phyloP scores from a whole-genome alignment of 352 stramenopile genomes.

The Phytophthora europaea region DNA sequence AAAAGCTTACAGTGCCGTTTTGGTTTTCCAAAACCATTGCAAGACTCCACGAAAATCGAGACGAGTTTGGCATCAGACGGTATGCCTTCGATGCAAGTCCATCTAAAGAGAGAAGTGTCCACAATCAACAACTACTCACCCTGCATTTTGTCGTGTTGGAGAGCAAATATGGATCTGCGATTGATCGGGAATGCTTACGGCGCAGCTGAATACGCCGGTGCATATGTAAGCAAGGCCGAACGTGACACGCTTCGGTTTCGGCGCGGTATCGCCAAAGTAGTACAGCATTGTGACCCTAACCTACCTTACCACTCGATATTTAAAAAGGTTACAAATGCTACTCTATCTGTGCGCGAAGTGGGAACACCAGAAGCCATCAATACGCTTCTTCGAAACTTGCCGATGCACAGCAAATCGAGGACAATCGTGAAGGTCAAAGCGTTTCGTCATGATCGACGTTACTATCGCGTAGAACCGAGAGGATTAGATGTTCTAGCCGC shows the following conservation, averaged over 20 bases:
- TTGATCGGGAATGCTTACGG: conserved; percentile 40
- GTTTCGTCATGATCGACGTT: no score
- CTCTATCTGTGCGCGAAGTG: no score
- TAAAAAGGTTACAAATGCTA: background rate
- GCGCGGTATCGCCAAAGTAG: conserved; percentile 13
- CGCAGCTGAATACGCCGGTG: conserved; percentile 34
- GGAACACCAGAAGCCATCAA: no score
- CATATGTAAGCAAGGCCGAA: conserved; percentile 33
- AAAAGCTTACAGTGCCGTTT: conserved; percentile 20
- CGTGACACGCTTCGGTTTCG: conserved; percentile 9
- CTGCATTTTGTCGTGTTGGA: conserved; percentile 9
- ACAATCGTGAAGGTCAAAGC: no score
- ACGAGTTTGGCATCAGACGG: background rate
- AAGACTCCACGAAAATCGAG: background rate
- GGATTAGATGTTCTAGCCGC: no score
- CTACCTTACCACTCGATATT: conserved; percentile 8
- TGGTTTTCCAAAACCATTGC: conserved; percentile 16
- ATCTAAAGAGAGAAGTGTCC: conserved; percentile 12
- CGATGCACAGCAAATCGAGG: no score
- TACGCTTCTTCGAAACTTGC: no score
- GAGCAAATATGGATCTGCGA: conserved; percentile 50
- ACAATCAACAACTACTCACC: conserved; percentile 32
- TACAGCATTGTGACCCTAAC: conserved; percentile 15
- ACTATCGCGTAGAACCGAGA: no score
- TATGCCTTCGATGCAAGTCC: conserved; percentile 8